Conservation (phyloP, 1,284 basidiomycete species). For the Ceratorhiza oryzae-sativae region DNA sequence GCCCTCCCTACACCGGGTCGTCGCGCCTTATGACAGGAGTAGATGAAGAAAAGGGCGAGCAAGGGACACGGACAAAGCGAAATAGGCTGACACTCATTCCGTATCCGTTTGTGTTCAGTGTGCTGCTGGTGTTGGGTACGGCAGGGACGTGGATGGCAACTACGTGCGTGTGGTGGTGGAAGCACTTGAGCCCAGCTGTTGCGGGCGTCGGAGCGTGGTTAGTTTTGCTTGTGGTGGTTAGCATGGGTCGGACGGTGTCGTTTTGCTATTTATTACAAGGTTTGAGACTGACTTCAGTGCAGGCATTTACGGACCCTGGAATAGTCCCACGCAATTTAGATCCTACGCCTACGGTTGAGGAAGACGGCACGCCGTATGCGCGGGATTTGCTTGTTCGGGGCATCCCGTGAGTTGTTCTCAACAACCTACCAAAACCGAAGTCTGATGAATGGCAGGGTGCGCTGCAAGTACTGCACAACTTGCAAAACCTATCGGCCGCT, state of each 20-base stretch:
- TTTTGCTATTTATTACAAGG: conserved; percentile 42
- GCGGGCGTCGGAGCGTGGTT: conserved; percentile 79
- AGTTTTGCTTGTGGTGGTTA: conserved; percentile 74
- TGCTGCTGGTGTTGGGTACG: conserved; percentile 69
- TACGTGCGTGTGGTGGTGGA: conserved; percentile 88
- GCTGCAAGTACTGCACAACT: conserved; percentile 89
- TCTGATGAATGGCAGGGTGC: conserved; percentile 61
- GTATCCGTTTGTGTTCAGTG: conserved; percentile 36
- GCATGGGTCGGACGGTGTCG: conserved; percentile 77
- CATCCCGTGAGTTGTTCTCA: conserved; percentile 73
- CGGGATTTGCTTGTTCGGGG: conserved; percentile 80
- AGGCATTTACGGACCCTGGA: conserved; percentile 87
- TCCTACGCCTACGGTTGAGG: conserved; percentile 68
- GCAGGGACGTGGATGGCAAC: conserved; percentile 82
- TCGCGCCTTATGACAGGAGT: not conserved
- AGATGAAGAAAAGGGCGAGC: not conserved
- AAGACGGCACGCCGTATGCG: conserved; percentile 70
- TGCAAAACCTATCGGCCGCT: conserved; percentile 91
- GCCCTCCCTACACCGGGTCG: not conserved
- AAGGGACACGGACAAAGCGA: conserved; percentile 1
- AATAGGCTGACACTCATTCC: conserved; percentile 7
- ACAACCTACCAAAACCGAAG: too few relatives aligned
- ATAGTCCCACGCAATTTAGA: conserved; percentile 88
- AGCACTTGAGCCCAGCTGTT: conserved; percentile 74
- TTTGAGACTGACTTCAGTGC: conserved; percentile 42